A percentile compares a stretch with the other conserved stretches of the same genome.
phyloP scores from a whole-genome alignment of 805 yeast genomes.

The Lipomyces anomalus region DNA sequence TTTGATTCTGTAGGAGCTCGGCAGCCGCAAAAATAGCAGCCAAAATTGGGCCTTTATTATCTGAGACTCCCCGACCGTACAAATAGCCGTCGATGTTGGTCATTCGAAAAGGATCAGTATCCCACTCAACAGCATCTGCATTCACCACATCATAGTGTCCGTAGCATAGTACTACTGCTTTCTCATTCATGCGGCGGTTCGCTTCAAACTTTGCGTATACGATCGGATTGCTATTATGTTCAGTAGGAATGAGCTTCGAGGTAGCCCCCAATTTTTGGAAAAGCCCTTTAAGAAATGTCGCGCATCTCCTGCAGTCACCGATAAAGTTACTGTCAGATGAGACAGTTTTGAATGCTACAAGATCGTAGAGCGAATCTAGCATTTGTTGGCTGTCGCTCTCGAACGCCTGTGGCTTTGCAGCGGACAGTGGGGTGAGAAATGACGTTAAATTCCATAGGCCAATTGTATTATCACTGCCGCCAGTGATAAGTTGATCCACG shows the following conservation, averaged over 20 bases:
- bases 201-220: conserved; percentile 64
- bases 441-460: conserved; percentile 61
- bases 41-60: conserved; percentile 87
- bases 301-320: conserved; percentile 82
- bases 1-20: conserved; percentile 47
- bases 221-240: conserved; percentile 70
- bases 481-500: conserved; percentile 51
- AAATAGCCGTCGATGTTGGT: conserved; percentile 77
- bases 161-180: conserved; percentile 67
- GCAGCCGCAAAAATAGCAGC: conserved; percentile 87
- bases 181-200: conserved; percentile 29
- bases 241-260: conserved; percentile 64
- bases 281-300: conserved; percentile 60
- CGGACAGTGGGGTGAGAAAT: background rate
- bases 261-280: conserved; percentile 60
- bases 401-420: background rate
- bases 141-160: conserved; percentile 97
- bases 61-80: conserved; percentile 89
- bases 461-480: conserved; percentile 64
- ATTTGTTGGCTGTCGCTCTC: conserved; percentile 30
- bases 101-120: conserved; percentile 69
- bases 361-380: conserved; percentile 52
- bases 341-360: conserved; percentile 70
- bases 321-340: conserved; percentile 63
- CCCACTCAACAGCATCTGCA: conserved; percentile 57